Evolutionary conservation across 495 filamentous ascomycete genomes (phyloP), one percentile per base, ranked within the genome.

Genomic region (Trichoderma virens): DNA sequence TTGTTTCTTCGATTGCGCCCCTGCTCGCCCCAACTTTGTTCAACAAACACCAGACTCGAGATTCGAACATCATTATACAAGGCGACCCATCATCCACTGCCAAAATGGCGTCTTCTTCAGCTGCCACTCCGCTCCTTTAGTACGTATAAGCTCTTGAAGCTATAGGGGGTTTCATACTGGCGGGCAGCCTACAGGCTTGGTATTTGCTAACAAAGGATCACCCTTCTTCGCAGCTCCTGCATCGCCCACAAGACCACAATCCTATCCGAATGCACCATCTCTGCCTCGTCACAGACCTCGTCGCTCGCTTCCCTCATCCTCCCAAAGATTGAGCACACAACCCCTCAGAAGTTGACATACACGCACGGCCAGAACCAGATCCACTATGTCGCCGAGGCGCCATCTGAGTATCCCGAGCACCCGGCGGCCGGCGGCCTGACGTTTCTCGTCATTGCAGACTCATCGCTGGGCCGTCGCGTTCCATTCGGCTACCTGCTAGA

Each of bases 401-500:
- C 92, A 27, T 88, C 86, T 3, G 84, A 87, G 59, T 78, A 84
- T 68, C 68, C 60, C 27, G 72, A 45, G 68, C 77, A 80, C 59
- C 75, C 76, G 63, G 86, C 85, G 43, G 86, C 90, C 28, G 89
- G 88, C 60, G 90, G 91, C 2, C 83, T 97, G 51, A 93, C 90
- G 64, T 97, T 89, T 78, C 80, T 97, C 30, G 89, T 94, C 16
- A 85, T 98, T 66, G 90, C 90, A 38, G 86, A 89, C 25, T 79
- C 84, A 61, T 82, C 86, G 65, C 83, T 96, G 60, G 90, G 90
- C 65, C 88, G 92, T 2, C 91, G 93, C 70, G 88, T 97, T 66
- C 87, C 90, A 13, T 98, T 98, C 73, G 93, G 91, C 64, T 98
- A 88, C 78, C 86, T 98, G 7, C 84, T 96, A 61, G 92, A 93